Evolutionary conservation across 1,284 basidiomycete species (phyloP), one percentile per base, ranked within the genome.

Genomic region (Coriolopsis trogii): DNA sequence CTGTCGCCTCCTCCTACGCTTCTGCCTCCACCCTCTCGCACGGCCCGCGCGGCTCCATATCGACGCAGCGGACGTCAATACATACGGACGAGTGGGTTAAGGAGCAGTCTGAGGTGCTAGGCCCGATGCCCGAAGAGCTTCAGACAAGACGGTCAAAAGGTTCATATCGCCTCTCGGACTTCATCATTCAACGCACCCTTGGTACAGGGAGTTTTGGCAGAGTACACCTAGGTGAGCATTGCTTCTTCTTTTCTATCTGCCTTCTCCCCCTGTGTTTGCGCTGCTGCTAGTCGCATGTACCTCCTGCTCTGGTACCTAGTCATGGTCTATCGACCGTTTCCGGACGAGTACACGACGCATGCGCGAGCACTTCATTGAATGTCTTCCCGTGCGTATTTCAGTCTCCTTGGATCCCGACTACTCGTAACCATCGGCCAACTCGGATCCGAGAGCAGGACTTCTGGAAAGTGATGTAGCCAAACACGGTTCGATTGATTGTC

Each of bases 131-230:
- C 6, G 46, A 55, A 13, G 46, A 47, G 20, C 39, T 63, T 44
- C 58, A 63, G 44, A 43, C 55, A 40, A 65, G 68, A n/a, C 63
- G 84, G 49, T 76, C 80, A n/a, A 84, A 81, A 58, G 88, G 85
- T 26, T 76, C 75, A 16, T 91, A 91, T 66, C 78, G 80, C 25
- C 77, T 92, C 16, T 61, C 74, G 34, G 89, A 92, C 67, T 92
- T 91, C 59, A 79, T 82, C 58, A 85, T 92, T 51, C 81, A 88
- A 60, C 77, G 89, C 21, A 92, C 90, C 12, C 76, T 98, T 40
- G 95, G 95, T 0, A 96, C 94, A 0, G 95, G 95, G 3, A 96
- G 93, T 63, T 98, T 98, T 70, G 95, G 95, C 2, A 85, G 95
- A 15, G 95, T 98, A 0, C 95, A 97, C 72, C 79, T 97, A 42